These are phyloP conservation scores for Aspergillus nomiae DNA, from an alignment of 2,329 filamentous ascomycete species.

Conservation along the genomic window DNA sequence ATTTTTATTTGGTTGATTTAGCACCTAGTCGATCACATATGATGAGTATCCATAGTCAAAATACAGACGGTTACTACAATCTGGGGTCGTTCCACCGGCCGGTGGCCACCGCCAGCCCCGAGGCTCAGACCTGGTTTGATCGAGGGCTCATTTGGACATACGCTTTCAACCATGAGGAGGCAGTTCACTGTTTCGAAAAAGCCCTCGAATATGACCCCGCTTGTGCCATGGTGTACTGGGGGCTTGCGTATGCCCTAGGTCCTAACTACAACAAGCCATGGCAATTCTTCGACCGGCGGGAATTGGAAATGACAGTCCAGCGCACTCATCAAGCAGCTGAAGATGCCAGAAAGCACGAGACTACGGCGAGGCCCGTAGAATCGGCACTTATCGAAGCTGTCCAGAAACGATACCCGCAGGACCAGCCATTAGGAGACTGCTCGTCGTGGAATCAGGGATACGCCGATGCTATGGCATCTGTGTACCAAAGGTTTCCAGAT, in stretches of 20 bases:
- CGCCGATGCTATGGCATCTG: constrained; percentile 61
- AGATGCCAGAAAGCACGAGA: constrained; percentile 45
- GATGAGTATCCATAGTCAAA: not conserved
- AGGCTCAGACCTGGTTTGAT: constrained; percentile 38
- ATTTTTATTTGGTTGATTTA: not conserved
- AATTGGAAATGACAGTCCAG: constrained; percentile 54
- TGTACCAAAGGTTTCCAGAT: constrained; percentile 55
- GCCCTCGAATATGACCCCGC: constrained; percentile 35
- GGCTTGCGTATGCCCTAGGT: constrained; percentile 64
- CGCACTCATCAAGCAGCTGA: constrained; percentile 50
- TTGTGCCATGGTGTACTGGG: constrained; percentile 46
- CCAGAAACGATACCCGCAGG: constrained; percentile 60
- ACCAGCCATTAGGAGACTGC: constrained; percentile 52
- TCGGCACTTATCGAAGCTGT: constrained; percentile 66
- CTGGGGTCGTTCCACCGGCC: constrained; percentile 38
- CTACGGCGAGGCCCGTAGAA: constrained; percentile 55
- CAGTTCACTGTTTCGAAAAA: constrained; percentile 38
- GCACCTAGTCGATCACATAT: not conserved
- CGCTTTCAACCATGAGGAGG: constrained; percentile 45
- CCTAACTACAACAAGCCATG: constrained; percentile 82
- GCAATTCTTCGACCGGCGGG: constrained; percentile 66
- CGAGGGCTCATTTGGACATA: constrained; percentile 40
- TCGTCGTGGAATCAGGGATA: constrained; percentile 61
- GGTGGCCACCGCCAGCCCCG: constrained; percentile 26
- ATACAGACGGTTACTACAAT: constrained; percentile 28